phyloP scores from a whole-genome alignment of 2,329 filamentous ascomycete genomes.

The Aaosphaeria pasadenensis region DNA sequence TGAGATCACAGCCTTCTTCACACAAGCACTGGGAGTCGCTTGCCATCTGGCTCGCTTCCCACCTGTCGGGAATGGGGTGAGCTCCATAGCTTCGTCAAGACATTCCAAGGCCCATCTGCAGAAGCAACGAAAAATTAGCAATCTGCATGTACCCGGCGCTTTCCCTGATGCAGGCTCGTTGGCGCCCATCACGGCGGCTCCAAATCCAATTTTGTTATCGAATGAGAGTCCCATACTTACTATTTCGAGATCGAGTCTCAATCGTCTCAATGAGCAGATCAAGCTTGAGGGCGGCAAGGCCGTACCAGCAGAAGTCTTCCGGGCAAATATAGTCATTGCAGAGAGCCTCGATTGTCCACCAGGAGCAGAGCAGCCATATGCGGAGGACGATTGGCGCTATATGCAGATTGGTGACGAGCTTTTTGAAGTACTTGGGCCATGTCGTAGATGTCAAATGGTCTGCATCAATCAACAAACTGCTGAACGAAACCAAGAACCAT shows the following conservation, averaged over 20 bases:
- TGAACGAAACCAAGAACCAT: constrained; percentile 77
- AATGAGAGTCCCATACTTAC: constrained; percentile 94
- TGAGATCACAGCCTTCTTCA: constrained; percentile 74
- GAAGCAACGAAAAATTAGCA: constrained; percentile 37
- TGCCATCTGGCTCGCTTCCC: constrained; percentile 85
- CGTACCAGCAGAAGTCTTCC: constrained; percentile 72
- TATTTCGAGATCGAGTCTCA: constrained; percentile 76
- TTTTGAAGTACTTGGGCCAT: constrained; percentile 76
- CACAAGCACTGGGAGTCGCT: constrained; percentile 68
- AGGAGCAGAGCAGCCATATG: constrained; percentile 61
- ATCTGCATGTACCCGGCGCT: constrained; percentile 48
- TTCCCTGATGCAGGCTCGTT: constrained; percentile 49
- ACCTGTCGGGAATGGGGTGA: constrained; percentile 51
- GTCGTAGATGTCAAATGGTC: constrained; percentile 92
- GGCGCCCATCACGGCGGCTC: constrained; percentile 49
- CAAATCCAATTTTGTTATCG: constrained; percentile 69
- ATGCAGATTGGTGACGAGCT: constrained; percentile 63
- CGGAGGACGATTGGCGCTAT: constrained; percentile 74
- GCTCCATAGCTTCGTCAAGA: constrained; percentile 56
- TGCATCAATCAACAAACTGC: constrained; percentile 86
- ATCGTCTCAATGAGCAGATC: constrained; percentile 73
- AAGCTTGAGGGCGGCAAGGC: constrained; percentile 58
- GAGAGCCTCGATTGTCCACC: constrained; percentile 40
- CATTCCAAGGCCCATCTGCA: constrained; percentile 70
- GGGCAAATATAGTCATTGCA: constrained; percentile 81